Evolutionary conservation across 352 stramenopile genomes (phyloP).

Genomic region (Globisporangium abappressorium): DNA sequence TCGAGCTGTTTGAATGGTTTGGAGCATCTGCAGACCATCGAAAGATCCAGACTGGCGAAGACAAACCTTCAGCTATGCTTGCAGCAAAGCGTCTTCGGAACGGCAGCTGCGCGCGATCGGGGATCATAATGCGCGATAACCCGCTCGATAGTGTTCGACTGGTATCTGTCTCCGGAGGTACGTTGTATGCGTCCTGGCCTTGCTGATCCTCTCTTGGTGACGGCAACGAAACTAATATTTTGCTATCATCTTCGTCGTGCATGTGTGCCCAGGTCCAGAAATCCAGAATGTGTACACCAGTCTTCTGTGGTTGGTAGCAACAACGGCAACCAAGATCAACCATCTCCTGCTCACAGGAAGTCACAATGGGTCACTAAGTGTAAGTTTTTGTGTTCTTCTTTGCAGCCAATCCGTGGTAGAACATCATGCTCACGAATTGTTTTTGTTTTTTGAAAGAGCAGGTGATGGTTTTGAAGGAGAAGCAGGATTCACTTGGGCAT

Average conservation of each 20-base stretch:
- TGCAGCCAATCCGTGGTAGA: not conserved
- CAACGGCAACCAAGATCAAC: conserved; percentile 3
- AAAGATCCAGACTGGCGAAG: not conserved
- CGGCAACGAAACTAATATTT: not conserved
- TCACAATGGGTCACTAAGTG: conserved; percentile 35
- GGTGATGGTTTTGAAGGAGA: not conserved
- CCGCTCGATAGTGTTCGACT: conserved; percentile 35
- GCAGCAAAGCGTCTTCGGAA: conserved; percentile 29
- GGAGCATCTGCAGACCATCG: not conserved
- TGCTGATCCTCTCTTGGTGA: not conserved
- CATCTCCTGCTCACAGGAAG: conserved; percentile 34
- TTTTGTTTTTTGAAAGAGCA: not conserved
- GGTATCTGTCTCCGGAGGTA: conserved; percentile 17
- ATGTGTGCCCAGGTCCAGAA: conserved; percentile 15
- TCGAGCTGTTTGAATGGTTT: conserved; percentile 25
- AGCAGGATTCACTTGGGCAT: not conserved
- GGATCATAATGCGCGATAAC: conserved; percentile 31
- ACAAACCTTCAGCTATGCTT: not conserved
- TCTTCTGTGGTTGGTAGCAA: conserved; percentile 22
- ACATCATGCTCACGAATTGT: not conserved
- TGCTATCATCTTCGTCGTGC: not conserved
- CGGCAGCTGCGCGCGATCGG: conserved; percentile 27
- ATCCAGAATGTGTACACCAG: conserved; percentile 16
- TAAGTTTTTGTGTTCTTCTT: conserved; percentile 11
- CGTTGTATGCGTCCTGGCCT: not conserved